Conservation (phyloP, 148 eudicot genomes). For the Drosera capensis region DNA sequence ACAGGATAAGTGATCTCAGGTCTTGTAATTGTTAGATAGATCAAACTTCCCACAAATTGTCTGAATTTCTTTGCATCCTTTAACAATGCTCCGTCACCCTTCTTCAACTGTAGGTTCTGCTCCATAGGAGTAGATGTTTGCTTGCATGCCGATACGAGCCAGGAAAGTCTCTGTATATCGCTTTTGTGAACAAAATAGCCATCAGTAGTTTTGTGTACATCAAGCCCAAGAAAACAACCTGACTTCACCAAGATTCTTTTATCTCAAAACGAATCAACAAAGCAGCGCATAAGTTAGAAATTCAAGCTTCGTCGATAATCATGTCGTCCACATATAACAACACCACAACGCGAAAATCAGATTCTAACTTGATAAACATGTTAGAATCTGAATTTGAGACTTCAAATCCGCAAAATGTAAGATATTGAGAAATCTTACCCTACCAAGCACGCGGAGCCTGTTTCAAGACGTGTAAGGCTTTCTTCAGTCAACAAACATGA, state of each 20-base stretch:
- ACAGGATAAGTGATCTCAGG: slow-evolving; percentile 1
- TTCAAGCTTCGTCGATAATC: slow-evolving; percentile 6
- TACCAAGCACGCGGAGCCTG: slow-evolving; percentile 11
- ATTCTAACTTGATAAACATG: slow-evolving; percentile 5
- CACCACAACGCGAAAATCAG: background rate
- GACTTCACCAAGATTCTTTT: slow-evolving; percentile 8
- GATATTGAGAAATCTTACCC: slow-evolving; percentile 10
- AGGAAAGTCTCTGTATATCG: background rate
- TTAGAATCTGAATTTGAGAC: slow-evolving; percentile 5
- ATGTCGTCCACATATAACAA: slow-evolving; percentile 7
- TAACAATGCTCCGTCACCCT: background rate
- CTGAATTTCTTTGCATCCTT: background rate
- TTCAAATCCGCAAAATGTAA: slow-evolving; percentile 5
- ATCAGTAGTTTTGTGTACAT: slow-evolving; percentile 3
- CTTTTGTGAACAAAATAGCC: too few species aligned
- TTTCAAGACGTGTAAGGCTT: slow-evolving; percentile 2
- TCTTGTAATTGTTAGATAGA: background rate
- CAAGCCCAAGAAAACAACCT: slow-evolving; percentile 4
- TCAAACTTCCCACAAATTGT: background rate
- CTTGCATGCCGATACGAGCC: slow-evolving; percentile 4
- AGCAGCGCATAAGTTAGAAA: slow-evolving; percentile 3
- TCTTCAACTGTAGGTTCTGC: background rate
- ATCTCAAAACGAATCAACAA: slow-evolving; percentile 8
- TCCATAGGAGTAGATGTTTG: background rate
- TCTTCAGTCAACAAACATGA: slow-evolving; percentile 4